These are phyloP conservation scores for Trypanosoma congolense DNA, from an alignment of 208 protist genomes.

Conservation along the genomic window DNA sequence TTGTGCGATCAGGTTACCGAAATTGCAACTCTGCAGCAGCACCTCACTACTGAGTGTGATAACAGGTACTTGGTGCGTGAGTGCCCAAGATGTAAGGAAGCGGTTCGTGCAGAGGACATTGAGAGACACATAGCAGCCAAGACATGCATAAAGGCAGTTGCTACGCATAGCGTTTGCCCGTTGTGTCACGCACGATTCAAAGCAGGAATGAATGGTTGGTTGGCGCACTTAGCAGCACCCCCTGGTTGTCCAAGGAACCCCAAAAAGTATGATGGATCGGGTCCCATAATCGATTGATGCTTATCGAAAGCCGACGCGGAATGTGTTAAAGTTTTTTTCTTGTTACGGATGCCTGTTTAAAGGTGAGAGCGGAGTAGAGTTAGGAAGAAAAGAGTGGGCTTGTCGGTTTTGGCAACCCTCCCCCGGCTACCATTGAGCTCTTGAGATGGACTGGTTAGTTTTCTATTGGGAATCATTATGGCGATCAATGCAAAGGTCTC, in stretches of 20 bases:
- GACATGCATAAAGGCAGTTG: conserved; percentile 65
- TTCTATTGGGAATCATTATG: no score
- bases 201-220: conserved; percentile 66
- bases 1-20: conserved; percentile 90
- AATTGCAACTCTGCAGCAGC: conserved; percentile 83
- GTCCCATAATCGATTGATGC: conserved; percentile 22
- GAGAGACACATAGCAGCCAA: conserved; percentile 59
- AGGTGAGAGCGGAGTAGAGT: no score
- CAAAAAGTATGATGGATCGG: conserved; percentile 68
- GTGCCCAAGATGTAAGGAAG: conserved; percentile 87
- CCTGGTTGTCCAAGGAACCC: conserved; percentile 88
- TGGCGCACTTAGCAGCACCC: conserved; percentile 58
- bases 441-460: no score
- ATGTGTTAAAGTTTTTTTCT: no score
- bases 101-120: conserved; percentile 71
- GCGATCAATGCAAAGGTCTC: no score
- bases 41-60: conserved; percentile 86
- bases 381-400: no score
- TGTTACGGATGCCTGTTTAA: no score
- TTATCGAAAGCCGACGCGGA: conserved; percentile 6
- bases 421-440: no score
- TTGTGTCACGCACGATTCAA: conserved; percentile 80
- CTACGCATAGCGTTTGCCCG: conserved; percentile 73
- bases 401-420: no score
- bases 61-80: conserved; percentile 57